Percentiles rank a stretch among this genome's conserved stretches.
Evolutionary conservation across 1,284 basidiomycete genomes (phyloP).

Genomic region (Meira nashicola): DNA sequence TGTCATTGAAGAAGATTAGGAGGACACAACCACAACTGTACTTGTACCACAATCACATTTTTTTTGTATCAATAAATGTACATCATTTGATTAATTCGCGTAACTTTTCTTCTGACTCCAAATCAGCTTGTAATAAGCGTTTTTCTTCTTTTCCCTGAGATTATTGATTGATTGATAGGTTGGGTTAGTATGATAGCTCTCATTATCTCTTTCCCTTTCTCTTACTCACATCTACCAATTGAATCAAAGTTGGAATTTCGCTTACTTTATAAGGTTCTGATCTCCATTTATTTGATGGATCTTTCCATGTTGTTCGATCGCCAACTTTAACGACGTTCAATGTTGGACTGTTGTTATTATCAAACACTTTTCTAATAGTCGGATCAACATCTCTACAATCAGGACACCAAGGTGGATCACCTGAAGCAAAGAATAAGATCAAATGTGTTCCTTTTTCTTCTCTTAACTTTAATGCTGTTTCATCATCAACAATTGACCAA

Average conservation of each 20-base stretch:
- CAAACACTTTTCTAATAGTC: slow-evolving; percentile 26
- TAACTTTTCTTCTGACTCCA: no score
- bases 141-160: no score
- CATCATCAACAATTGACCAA: no score
- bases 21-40: not conserved
- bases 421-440: slow-evolving; percentile 36
- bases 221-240: slow-evolving; percentile 7
- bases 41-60: not conserved
- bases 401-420: slow-evolving; percentile 34
- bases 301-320: slow-evolving; percentile 22
- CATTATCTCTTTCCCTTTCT: no score
- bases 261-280: not conserved
- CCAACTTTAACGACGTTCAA: slow-evolving; percentile 28
- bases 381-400: slow-evolving; percentile 35
- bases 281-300: slow-evolving; percentile 3
- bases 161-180: no score
- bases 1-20: slow-evolving; percentile 6
- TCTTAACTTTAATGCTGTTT: not conserved
- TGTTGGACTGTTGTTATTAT: slow-evolving; percentile 6
- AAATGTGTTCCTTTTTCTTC: slow-evolving; percentile 12
- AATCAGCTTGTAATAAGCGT: no score
- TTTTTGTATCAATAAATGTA: no score
- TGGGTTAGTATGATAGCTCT: no score
- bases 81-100: no score
- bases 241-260: slow-evolving; percentile 2